Conservation (phyloP, 148 eudicot genomes). For the Euryodendron excelsum region DNA sequence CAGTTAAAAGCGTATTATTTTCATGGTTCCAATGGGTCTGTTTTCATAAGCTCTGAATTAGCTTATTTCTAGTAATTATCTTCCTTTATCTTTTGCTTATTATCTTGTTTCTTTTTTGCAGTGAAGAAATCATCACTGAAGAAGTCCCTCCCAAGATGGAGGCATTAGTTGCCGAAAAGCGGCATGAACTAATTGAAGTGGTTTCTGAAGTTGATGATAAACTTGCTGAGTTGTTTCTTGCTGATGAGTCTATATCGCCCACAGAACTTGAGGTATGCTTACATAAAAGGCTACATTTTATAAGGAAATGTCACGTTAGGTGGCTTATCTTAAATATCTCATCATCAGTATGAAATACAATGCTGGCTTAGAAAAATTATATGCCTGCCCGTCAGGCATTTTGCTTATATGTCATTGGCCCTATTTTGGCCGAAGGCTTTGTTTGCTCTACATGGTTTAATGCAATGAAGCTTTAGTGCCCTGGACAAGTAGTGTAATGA, state of each 20-base stretch:
- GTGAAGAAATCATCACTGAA: slow-evolving; percentile 61
- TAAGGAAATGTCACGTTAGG: not conserved
- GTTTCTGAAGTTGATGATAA: slow-evolving; percentile 97
- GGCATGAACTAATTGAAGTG: slow-evolving; percentile 79
- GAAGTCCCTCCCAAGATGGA: slow-evolving; percentile 74
- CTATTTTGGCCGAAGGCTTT: not conserved
- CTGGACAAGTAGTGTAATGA: not conserved
- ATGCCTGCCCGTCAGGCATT: not conserved
- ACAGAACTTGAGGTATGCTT: slow-evolving; percentile 81
- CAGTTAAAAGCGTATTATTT: slow-evolving; percentile 75
- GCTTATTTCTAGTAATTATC: not conserved
- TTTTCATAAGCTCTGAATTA: slow-evolving; percentile 25
- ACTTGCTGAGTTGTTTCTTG: slow-evolving; percentile 85
- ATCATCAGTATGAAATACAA: not conserved
- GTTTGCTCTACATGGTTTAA: not conserved
- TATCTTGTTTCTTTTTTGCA: slow-evolving; percentile 28
- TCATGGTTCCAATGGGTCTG: slow-evolving; percentile 85
- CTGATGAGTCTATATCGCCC: slow-evolving; percentile 85
- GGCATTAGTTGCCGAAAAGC: slow-evolving; percentile 66
- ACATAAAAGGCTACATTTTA: not conserved
- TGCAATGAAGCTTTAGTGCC: not conserved
- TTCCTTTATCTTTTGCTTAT: not conserved
- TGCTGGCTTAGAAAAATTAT: not conserved
- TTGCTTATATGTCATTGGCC: not conserved
- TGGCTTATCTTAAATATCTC: not conserved